A percentile compares a stretch with the other conserved stretches of the same genome.
These are phyloP conservation scores for Solanum pinnatisectum DNA, from an alignment of 257 asterid species.

Conservation along the genomic window DNA sequence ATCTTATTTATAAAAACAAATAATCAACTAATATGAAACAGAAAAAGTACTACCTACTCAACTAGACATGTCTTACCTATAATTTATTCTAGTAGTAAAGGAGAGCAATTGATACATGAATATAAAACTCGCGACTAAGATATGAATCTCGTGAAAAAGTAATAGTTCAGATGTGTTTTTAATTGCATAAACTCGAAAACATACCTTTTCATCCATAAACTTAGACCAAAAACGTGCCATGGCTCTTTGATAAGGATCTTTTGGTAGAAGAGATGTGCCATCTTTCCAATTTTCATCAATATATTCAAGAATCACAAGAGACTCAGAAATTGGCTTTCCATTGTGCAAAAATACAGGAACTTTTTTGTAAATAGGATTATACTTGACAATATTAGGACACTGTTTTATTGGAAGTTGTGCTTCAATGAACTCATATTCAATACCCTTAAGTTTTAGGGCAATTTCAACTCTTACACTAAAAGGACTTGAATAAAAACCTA, in stretches of 20 bases:
- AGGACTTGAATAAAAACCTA: conserved; percentile 32
- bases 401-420: conserved; percentile 22
- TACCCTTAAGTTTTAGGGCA: conserved; percentile 34
- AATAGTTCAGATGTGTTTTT: too few species aligned
- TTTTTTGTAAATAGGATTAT: conserved; percentile 34
- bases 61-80: not conserved
- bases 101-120: not conserved
- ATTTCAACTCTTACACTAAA: conserved; percentile 28
- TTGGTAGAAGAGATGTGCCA: conserved; percentile 27
- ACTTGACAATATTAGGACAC: conserved; percentile 25
- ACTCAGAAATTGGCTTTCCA: conserved; percentile 34
- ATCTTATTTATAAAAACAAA: not conserved
- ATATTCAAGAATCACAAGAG: conserved; percentile 38
- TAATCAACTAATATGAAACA: too few species aligned
- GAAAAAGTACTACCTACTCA: not conserved
- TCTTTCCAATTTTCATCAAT: conserved; percentile 35
- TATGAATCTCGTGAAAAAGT: too few species aligned
- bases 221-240: conserved; percentile 43
- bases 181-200: too few species aligned
- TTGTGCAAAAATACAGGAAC: conserved; percentile 39
- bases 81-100: rapidly evolving
- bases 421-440: conserved; percentile 25
- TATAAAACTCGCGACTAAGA: too few species aligned
- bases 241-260: conserved; percentile 31
- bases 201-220: conserved; percentile 42